Evolutionary conservation across 768 basidiomycete genomes (phyloP).

Genomic region (Trametes maxima): DNA sequence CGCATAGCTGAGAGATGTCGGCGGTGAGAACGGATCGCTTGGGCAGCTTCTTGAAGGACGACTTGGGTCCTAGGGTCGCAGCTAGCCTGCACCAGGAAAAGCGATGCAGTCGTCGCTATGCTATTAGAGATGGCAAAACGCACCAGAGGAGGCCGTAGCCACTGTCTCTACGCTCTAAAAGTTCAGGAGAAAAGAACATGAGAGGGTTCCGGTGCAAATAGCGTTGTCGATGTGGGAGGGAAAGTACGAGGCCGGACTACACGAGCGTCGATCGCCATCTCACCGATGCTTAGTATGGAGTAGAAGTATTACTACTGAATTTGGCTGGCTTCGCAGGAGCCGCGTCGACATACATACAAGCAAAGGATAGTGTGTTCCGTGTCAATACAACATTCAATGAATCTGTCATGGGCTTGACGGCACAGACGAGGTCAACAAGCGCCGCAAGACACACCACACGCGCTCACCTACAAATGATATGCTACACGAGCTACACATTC

Average conservation of each 20-base stretch:
- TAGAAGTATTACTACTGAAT: background rate
- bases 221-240: too few species aligned
- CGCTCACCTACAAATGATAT: background rate
- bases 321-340: background rate
- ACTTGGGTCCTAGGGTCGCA: conserved; percentile 86
- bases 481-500: conserved; percentile 21
- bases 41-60: conserved; percentile 82
- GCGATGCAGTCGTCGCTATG: background rate
- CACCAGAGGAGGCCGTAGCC: conserved; percentile 91
- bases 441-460: background rate
- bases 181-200: conserved; percentile 86
- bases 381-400: background rate
- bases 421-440: background rate
- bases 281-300: background rate
- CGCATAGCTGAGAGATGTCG: conserved; percentile 80
- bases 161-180: conserved; percentile 79
- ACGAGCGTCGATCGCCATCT: background rate
- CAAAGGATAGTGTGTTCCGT: background rate
- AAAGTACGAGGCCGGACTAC: background rate
- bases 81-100: conserved; percentile 64
- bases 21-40: conserved; percentile 83
- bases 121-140: conserved; percentile 1
- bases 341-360: background rate
- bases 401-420: background rate
- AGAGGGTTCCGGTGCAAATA: background rate